Conservation (phyloP, 768 basidiomycete species). For the Trametes cinnabarina region DNA sequence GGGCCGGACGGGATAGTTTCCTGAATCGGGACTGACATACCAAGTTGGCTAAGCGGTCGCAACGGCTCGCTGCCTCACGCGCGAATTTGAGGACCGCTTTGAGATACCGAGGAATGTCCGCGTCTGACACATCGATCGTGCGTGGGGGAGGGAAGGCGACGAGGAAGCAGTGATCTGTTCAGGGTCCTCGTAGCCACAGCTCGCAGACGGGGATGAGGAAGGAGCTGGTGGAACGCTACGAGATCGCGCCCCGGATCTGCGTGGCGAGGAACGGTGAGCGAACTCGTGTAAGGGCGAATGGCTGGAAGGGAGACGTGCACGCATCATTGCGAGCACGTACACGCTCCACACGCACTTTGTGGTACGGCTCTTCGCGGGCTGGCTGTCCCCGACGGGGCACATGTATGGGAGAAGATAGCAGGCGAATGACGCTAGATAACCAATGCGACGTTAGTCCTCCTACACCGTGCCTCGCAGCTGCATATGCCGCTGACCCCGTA, state of each 20-base stretch:
- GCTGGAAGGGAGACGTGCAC: background rate
- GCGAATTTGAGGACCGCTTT: background rate
- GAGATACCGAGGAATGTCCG: conserved; percentile 16
- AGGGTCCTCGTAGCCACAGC: conserved; percentile 1
- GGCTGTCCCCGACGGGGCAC: conserved; percentile 8
- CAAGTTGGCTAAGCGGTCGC: background rate
- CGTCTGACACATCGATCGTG: conserved; percentile 15
- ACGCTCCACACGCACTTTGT: conserved; percentile 24
- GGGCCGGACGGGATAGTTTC: conserved; percentile 42
- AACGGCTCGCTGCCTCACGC: conserved; percentile 2
- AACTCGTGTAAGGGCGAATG: background rate
- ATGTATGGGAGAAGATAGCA: conserved; percentile 38
- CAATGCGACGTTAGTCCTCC: conserved; percentile 11
- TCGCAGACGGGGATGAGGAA: background rate
- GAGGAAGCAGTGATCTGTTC: conserved; percentile 1
- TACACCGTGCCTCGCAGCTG: conserved; percentile 3
- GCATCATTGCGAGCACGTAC: background rate
- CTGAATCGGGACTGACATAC: background rate
- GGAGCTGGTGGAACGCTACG: background rate
- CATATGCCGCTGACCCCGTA: conserved; percentile 37
- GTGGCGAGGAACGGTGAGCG: conserved; percentile 10
- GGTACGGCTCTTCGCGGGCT: conserved; percentile 27
- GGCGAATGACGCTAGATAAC: conserved; percentile 38
- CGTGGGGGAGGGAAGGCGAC: conserved; percentile 6
- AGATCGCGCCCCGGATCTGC: conserved; percentile 22